Percentiles rank a stretch among this genome's conserved stretches.
These are phyloP conservation scores for Phragmites australis DNA, from an alignment of 176 grass and related monocot genomes.

Conservation along the genomic window DNA sequence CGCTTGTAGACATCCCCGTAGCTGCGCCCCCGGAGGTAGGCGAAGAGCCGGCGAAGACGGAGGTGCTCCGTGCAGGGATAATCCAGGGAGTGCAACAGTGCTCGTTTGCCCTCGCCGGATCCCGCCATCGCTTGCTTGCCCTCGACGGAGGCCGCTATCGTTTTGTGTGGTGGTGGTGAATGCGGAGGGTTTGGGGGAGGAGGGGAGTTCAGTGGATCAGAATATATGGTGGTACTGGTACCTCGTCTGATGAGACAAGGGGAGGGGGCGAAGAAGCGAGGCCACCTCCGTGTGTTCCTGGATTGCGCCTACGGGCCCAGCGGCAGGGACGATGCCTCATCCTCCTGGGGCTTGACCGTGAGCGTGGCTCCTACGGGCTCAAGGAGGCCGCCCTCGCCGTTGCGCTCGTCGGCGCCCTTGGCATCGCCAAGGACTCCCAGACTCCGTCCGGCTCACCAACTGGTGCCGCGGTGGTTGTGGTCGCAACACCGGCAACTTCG, in stretches of 20 bases:
- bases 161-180: too few species aligned
- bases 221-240: too few species aligned
- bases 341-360: conserved; percentile 81
- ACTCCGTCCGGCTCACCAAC: conserved; percentile 76
- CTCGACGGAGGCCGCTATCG: background rate
- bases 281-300: conserved; percentile 72
- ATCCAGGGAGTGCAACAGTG: background rate
- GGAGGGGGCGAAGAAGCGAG: conserved; percentile 74
- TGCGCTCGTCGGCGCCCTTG: conserved; percentile 77
- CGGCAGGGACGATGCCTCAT: conserved; percentile 62
- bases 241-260: too few species aligned
- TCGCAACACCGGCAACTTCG: conserved; percentile 85
- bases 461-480: conserved; percentile 67
- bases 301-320: conserved; percentile 64
- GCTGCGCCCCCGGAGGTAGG: background rate
- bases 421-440: conserved; percentile 86
- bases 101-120: background rate
- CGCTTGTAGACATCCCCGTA: background rate
- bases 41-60: background rate
- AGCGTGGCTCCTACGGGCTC: conserved; percentile 87
- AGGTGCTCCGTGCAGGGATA: conserved; percentile 9
- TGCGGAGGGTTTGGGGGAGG: too few species aligned
- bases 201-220: too few species aligned
- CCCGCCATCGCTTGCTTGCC: background rate
- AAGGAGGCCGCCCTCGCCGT: conserved; percentile 81